Evolutionary conservation across 805 yeast species (phyloP), one percentile per base, ranked within the genome.

Genomic region (Metschnikowia continentalis): DNA sequence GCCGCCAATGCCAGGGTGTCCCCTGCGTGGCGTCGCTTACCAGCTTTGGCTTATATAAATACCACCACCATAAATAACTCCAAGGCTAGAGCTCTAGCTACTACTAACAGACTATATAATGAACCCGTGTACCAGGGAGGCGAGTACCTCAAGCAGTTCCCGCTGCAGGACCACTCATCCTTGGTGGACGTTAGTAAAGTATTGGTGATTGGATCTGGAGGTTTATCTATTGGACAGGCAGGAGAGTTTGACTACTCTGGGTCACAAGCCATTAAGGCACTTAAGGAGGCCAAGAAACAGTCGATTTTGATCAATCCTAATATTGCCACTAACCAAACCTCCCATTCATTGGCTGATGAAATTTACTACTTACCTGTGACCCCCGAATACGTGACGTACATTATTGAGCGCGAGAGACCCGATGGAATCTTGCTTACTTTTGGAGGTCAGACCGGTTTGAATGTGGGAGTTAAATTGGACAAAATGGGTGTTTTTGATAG

Each of bases 181-280:
- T 74, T 90, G 48, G 96, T 89, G 40, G 95, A 90, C 54, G 96
- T 90, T 32, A 75, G 83, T 55, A 88, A 88, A 63, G 98, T 94
- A 6, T 79, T 92, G 51, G 88, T 92, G 48, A 88, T 92, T 65
- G 99, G 99, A 10, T 92, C 98, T 6, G 99, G 99, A 64, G 99
- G 98, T 48, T 77, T 92, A 50, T 88, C 96, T 48, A 92, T 92
- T 68, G 98, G 98, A 54, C 98, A 92, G 74, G 98, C 98, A 47
- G 98, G 98, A 63, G 98, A 92, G 74, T 92, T 92, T 63, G 98
- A 92, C 72, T 92, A 92, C 70, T 86, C 96, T 49, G 96, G 98
- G 51, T 91, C 97, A 22, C 98, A 91, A 74, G 98, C 98, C 47
- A 92, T 91, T 70, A 91, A 91, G 71, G 98, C 98, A 11, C 75